Conservation (phyloP, 2,329 filamentous ascomycete species). For the Setomelanomma holmii region DNA sequence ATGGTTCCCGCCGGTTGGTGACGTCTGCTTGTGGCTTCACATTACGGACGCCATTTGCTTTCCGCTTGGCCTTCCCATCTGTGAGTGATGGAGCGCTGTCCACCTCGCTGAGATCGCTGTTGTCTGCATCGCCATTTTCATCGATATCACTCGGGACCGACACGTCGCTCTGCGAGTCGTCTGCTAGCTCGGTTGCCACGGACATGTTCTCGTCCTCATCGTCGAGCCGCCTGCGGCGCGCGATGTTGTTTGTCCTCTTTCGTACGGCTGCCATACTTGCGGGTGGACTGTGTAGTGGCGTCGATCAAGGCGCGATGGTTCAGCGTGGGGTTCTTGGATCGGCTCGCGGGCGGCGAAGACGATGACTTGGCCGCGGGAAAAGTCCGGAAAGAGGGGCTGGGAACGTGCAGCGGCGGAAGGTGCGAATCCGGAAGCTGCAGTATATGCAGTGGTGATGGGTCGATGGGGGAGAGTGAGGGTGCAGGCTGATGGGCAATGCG, state of each 20-base stretch:
- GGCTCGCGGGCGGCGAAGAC: constrained; percentile 25
- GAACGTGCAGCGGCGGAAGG: constrained; percentile 16
- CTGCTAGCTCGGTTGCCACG: constrained; percentile 60
- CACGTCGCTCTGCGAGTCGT: constrained; percentile 69
- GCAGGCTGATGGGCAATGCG: constrained; percentile 26
- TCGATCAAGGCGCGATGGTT: constrained; percentile 19
- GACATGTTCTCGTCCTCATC: constrained; percentile 49
- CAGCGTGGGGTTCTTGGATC: constrained; percentile 30
- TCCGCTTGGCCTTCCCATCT: constrained; percentile 46
- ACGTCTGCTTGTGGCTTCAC: constrained; percentile 36
- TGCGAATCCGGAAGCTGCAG: constrained; percentile 26
- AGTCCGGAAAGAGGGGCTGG: constrained; percentile 22
- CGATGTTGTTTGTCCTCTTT: constrained; percentile 44
- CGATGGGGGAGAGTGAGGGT: constrained; percentile 21
- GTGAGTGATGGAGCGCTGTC: constrained; percentile 50
- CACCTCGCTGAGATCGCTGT: constrained; percentile 63
- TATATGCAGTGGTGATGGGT: constrained; percentile 38
- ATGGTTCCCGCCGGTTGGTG: constrained; percentile 35
- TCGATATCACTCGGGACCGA: constrained; percentile 65
- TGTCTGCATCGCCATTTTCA: constrained; percentile 65
- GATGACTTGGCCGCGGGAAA: constrained; percentile 32
- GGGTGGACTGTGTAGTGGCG: constrained; percentile 16
- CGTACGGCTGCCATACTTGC: constrained; percentile 47
- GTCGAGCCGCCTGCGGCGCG: constrained; percentile 48
- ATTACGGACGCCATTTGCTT: constrained; percentile 47